Conservation (phyloP, 192 early-diverging fungal genomes). For the Jimgerdemannia flammicorona region DNA sequence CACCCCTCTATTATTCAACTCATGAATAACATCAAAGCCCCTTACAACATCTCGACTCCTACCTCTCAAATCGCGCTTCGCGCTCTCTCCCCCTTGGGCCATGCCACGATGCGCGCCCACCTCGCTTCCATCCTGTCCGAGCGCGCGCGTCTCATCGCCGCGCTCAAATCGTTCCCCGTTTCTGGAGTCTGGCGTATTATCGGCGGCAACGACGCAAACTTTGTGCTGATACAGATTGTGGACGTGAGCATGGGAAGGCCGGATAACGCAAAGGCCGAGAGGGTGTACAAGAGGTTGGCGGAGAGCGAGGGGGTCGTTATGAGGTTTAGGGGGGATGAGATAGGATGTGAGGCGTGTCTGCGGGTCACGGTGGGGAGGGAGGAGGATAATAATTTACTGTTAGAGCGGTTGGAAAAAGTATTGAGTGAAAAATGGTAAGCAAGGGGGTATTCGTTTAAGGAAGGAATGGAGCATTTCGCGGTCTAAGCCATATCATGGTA, state of each 20-base stretch:
- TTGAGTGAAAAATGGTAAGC: slow-evolving; percentile 9
- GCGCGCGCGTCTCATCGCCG: slow-evolving; percentile 62
- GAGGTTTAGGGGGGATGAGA: slow-evolving; percentile 88
- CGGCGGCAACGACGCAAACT: slow-evolving; percentile 93
- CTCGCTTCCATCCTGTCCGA: slow-evolving; percentile 55
- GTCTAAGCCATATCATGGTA: no score
- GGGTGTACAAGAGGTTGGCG: slow-evolving; percentile 83
- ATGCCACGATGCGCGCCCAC: slow-evolving; percentile 65
- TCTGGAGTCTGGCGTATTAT: slow-evolving; percentile 69
- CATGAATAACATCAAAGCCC: slow-evolving; percentile 98
- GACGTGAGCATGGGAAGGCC: slow-evolving; percentile 49
- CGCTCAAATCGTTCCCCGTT: slow-evolving; percentile 49
- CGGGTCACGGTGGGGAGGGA: slow-evolving; percentile 90
- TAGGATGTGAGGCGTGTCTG: slow-evolving; percentile 91
- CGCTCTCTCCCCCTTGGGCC: slow-evolving; percentile 70
- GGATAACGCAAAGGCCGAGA: slow-evolving; percentile 65
- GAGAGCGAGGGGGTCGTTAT: slow-evolving; percentile 84
- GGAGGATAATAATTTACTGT: slow-evolving; percentile 73
- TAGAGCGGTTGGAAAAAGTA: slow-evolving; percentile 45
- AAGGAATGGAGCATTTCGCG: no score
- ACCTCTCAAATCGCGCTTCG: slow-evolving; percentile 74
- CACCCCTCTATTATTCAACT: slow-evolving; percentile 76
- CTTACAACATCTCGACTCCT: slow-evolving; percentile 95
- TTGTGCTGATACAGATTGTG: slow-evolving; percentile 84
- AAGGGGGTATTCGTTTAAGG: no score